phyloP scores from a whole-genome alignment of 306 rosid genomes.

The Crotalaria pallida region DNA sequence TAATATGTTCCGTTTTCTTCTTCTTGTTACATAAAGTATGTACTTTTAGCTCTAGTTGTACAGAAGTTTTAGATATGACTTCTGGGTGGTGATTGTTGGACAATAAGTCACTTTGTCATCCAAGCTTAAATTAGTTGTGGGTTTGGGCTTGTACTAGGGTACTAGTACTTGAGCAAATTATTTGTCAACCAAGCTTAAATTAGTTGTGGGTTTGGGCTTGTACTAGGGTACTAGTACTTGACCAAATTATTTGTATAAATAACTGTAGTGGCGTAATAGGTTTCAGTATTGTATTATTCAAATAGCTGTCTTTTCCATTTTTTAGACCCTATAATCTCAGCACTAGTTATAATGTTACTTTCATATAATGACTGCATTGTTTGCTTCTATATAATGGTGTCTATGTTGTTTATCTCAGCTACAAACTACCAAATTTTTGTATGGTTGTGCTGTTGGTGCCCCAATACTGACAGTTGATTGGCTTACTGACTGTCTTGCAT shows the following conservation, averaged over 20 bases:
- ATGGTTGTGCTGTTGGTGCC: constrained; percentile 83
- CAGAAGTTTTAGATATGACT: not conserved
- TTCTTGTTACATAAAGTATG: not conserved
- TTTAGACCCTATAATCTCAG: not conserved
- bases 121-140: not conserved
- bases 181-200: not conserved
- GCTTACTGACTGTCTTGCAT: constrained; percentile 64
- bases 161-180: too few relatives aligned
- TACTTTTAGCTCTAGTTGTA: not conserved
- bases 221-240: too few relatives aligned
- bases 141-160: too few relatives aligned
- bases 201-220: too few relatives aligned
- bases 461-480: constrained; percentile 65
- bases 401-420: constrained; percentile 53
- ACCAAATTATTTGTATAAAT: not conserved
- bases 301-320: not conserved
- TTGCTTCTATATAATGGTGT: constrained; percentile 8
- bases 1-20: not conserved
- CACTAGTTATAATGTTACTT: not conserved
- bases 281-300: not conserved
- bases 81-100: not conserved
- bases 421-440: constrained; percentile 73
- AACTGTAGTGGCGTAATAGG: not conserved
- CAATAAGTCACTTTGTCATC: not conserved
- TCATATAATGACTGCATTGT: not conserved